Conservation (phyloP, 805 yeast genomes). For the Yamadazyma takamatsuzukensis region DNA sequence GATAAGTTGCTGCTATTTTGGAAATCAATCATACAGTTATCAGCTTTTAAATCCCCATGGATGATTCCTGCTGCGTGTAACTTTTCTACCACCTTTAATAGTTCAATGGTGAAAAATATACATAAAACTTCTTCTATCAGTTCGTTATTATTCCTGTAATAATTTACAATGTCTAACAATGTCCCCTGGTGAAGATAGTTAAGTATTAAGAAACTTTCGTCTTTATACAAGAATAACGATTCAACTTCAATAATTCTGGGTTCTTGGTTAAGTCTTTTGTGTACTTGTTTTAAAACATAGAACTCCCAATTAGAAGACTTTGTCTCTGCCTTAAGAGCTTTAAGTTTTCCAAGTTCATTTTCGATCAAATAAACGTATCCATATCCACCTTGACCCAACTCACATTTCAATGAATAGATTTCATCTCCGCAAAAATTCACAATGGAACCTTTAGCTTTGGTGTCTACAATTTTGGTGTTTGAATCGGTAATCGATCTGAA, state of each 20-base stretch:
- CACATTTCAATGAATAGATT: conserved; percentile 45
- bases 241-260: conserved; percentile 47
- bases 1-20: conserved; percentile 13
- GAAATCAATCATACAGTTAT: conserved; percentile 75
- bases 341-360: conserved; percentile 46
- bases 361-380: conserved; percentile 76
- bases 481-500: conserved; percentile 35
- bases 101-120: conserved; percentile 61
- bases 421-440: conserved; percentile 43
- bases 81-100: conserved; percentile 53
- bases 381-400: conserved; percentile 78
- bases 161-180: conserved; percentile 61
- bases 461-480: conserved; percentile 29
- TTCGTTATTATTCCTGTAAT: conserved; percentile 24
- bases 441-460: conserved; percentile 37
- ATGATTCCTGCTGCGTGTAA: conserved; percentile 66
- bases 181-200: conserved; percentile 72
- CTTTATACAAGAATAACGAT: conserved; percentile 52
- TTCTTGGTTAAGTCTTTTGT: conserved; percentile 26
- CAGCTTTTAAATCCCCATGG: conserved; percentile 86
- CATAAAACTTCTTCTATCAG: conserved; percentile 58
- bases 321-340: conserved; percentile 70
- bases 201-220: conserved; percentile 66
- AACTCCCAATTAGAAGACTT: conserved; percentile 80
- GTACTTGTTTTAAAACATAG: conserved; percentile 62